A percentile compares a stretch with the other conserved stretches of the same genome.
These are phyloP conservation scores for Blastomyces emzantsi DNA, from an alignment of 2,329 filamentous ascomycete species.

Conservation along the genomic window DNA sequence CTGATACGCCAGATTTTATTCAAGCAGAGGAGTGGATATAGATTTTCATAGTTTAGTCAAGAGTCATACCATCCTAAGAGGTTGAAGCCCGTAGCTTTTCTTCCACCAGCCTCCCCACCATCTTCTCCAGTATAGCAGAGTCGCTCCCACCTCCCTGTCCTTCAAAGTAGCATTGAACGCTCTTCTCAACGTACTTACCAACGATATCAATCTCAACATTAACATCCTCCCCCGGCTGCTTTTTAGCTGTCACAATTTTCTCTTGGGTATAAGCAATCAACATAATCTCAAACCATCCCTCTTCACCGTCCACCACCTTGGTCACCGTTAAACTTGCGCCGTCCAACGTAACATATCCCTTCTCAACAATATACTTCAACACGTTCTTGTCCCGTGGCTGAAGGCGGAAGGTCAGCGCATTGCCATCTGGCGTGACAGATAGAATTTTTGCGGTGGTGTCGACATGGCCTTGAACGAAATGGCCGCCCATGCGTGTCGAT, in stretches of 20 bases:
- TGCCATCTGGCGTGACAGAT: slow-evolving; percentile 68
- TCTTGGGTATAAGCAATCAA: slow-evolving; percentile 94
- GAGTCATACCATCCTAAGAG: neutral
- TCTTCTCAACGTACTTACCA: slow-evolving; percentile 61
- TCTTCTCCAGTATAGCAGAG: slow-evolving; percentile 55
- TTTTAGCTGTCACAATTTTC: slow-evolving; percentile 71
- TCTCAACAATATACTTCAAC: slow-evolving; percentile 84
- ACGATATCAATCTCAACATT: slow-evolving; percentile 92
- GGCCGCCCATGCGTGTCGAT: slow-evolving; percentile 90
- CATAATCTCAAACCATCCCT: slow-evolving; percentile 93
- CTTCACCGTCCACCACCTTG: slow-evolving; percentile 65
- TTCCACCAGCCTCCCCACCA: slow-evolving; percentile 66
- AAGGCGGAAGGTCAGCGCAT: slow-evolving; percentile 81
- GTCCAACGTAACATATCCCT: slow-evolving; percentile 90
- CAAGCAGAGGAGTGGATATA: neutral
- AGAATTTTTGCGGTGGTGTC: slow-evolving; percentile 76
- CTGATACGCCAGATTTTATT: neutral
- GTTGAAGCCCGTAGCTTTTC: slow-evolving; percentile 47
- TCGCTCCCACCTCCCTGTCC: slow-evolving; percentile 30
- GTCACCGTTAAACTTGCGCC: slow-evolving; percentile 92
- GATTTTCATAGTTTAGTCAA: neutral
- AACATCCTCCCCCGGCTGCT: slow-evolving; percentile 69
- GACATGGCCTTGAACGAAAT: slow-evolving; percentile 97
- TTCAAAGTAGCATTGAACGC: slow-evolving; percentile 66
- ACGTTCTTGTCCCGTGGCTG: slow-evolving; percentile 59